Evolutionary conservation across 176 grass and related monocot genomes (phyloP).

Genomic region (Eragrostis curvula): DNA sequence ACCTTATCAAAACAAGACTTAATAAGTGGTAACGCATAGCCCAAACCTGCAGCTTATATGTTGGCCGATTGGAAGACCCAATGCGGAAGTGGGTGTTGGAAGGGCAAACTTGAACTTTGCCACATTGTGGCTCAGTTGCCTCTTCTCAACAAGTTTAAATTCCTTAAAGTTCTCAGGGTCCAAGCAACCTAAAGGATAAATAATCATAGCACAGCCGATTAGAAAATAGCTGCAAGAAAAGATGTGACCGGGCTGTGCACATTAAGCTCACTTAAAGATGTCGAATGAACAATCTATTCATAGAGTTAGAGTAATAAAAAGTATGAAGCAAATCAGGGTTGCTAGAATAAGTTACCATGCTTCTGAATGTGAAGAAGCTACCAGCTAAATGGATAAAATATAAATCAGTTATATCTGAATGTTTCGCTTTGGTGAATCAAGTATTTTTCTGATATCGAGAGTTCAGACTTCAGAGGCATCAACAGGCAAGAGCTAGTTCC

Average conservation of each 20-base stretch:
- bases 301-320: too few species aligned
- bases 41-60: constrained; percentile 90
- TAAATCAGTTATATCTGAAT: background rate
- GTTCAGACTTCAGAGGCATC: background rate
- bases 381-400: background rate
- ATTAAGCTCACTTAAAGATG: background rate
- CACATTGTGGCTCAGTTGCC: constrained; percentile 83
- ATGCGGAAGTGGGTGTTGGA: constrained; percentile 69
- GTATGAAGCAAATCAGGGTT: too few species aligned
- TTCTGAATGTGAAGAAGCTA: background rate
- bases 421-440: background rate
- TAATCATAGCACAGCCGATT: background rate
- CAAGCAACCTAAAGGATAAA: constrained; percentile 57
- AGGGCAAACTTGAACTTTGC: constrained; percentile 80
- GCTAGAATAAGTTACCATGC: background rate
- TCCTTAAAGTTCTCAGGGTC: constrained; percentile 86
- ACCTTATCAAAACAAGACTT: background rate
- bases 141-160: constrained; percentile 79
- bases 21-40: constrained; percentile 9
- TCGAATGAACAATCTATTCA: too few species aligned
- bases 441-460: background rate
- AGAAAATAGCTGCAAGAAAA: background rate
- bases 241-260: background rate
- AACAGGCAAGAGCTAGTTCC: background rate
- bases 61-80: constrained; percentile 88